Percentiles rank a stretch among this genome's conserved stretches.
Evolutionary conservation across 129 eudicot genomes (phyloP).

Genomic region (Flaveria brownii): DNA sequence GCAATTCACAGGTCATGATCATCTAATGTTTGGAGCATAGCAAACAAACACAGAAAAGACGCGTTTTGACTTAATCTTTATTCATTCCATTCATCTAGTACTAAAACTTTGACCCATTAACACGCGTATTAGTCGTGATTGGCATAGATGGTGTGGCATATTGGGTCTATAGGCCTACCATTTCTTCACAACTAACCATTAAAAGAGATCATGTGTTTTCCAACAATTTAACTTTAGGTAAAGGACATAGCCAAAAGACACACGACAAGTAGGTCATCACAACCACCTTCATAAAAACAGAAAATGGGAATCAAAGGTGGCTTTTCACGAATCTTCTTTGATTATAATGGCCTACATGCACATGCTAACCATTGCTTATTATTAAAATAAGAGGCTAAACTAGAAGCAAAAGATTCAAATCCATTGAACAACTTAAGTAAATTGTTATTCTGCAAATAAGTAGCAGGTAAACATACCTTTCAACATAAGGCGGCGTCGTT

Average conservation of each 20-base stretch:
- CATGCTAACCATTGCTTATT: slow-evolving; percentile 33
- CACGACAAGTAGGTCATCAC: slow-evolving; percentile 29
- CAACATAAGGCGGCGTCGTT: slow-evolving; percentile 9
- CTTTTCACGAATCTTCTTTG: slow-evolving; percentile 34
- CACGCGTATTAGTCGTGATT: slow-evolving; percentile 22
- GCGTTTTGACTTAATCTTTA: slow-evolving; percentile 18
- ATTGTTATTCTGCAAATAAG: not conserved
- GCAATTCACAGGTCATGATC: slow-evolving; percentile 26
- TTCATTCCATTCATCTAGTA: not conserved
- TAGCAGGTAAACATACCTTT: slow-evolving; percentile 34
- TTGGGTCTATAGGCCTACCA: slow-evolving; percentile 26
- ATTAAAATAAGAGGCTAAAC: slow-evolving; percentile 1
- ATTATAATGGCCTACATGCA: slow-evolving; percentile 22
- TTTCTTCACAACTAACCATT: slow-evolving; percentile 23
- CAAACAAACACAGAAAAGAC: slow-evolving; percentile 23
- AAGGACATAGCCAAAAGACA: slow-evolving; percentile 29
- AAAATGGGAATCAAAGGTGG: slow-evolving; percentile 33
- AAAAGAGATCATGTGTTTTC: slow-evolving; percentile 22
- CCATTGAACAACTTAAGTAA: slow-evolving; percentile 25
- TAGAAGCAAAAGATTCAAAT: slow-evolving; percentile 34
- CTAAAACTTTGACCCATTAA: slow-evolving; percentile 19
- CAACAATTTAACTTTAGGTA: slow-evolving; percentile 31
- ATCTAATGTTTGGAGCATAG: slow-evolving; percentile 18
- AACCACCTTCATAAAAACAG: slow-evolving; percentile 23
- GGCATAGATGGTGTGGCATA: slow-evolving; percentile 28